Conservation (phyloP, 2,329 filamentous ascomycete species). For the Penicillium brevicompactum region DNA sequence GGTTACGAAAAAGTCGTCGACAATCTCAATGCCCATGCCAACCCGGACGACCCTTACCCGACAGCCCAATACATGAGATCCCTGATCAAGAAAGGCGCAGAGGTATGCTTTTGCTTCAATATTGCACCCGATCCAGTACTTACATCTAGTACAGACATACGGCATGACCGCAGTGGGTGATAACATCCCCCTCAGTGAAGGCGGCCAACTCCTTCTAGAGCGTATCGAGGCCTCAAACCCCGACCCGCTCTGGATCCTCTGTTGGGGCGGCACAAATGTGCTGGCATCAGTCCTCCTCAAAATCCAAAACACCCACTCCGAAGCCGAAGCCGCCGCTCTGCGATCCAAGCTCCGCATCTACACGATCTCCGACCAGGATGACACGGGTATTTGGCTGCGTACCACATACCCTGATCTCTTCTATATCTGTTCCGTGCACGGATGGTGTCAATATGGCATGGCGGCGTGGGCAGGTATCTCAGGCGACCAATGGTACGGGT, state of each 20-base stretch:
- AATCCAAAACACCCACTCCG: constrained; percentile 20
- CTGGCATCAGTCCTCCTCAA: constrained; percentile 53
- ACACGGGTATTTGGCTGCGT: constrained; percentile 60
- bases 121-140: not conserved
- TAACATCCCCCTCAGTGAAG: constrained; percentile 42
- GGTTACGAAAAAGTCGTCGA: constrained; percentile 48
- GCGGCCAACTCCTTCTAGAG: constrained; percentile 49
- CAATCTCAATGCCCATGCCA: constrained; percentile 54
- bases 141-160: constrained; percentile 17
- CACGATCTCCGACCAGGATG: constrained; percentile 62
- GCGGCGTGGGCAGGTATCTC: constrained; percentile 62
- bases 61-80: constrained; percentile 37
- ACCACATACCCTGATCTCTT: constrained; percentile 56
- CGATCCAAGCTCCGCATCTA: constrained; percentile 53
- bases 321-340: constrained; percentile 38
- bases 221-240: constrained; percentile 39
- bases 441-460: constrained; percentile 57
- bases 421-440: constrained; percentile 60
- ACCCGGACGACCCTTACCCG: constrained; percentile 47
- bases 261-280: constrained; percentile 58
- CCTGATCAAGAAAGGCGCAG: constrained; percentile 44
- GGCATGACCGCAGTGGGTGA: constrained; percentile 42
- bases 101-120: constrained; percentile 33
- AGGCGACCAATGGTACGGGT: constrained; percentile 50
- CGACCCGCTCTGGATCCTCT: constrained; percentile 54